Evolutionary conservation across 2,329 filamentous ascomycete species (phyloP), one percentile per base, ranked within the genome.

Genomic region (Cytospora piceicola): DNA sequence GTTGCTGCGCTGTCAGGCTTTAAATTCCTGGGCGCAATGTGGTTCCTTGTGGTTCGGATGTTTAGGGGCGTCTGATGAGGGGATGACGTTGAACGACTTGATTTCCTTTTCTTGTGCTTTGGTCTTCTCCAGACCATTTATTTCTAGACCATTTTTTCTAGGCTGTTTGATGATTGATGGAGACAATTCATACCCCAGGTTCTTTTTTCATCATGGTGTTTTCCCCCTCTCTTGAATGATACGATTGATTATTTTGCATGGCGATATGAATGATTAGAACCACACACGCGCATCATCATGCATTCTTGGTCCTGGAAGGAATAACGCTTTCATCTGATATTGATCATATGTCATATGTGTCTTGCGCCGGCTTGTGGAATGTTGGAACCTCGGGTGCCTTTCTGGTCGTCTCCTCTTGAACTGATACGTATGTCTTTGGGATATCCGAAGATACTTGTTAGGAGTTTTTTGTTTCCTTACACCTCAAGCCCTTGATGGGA

Each of bases 1-100:
- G 94, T 97, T 51, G 94, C 93, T 0, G 93, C 82, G 2, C 77
- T 97, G 64, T 93, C 91, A 29, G 86, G 88, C 2, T 94, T 97
- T 78, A 92, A 94, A 75, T 97, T 97, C 72, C 79, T 94, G 29
- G 94, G 94, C 3, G 92, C 92, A 0, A 83, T 92, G 78, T 97
- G 93, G 92, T 97, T 97, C 81, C 85, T 99, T 82, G 84, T 98
- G 71, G 90, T 94, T 65, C 85, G 93, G 73, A 85, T 96, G 86
- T 94, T 96, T 77, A 87, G 93, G 69, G 88, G 88, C 71, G 88
- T 90, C 65, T 89, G 46, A 61, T 65, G 51, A 54, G 24, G 51
- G 39, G 53, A 63, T 34, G 60, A 57, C 60, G 51, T 57, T 57
- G 39, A 57, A 53, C 8, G 30, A 29, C 46, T 51, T 53, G 22